Percentiles rank a stretch among this genome's conserved stretches.
These are phyloP conservation scores for Lentinus tigrinus DNA, from an alignment of 768 basidiomycete genomes.

Conservation along the genomic window DNA sequence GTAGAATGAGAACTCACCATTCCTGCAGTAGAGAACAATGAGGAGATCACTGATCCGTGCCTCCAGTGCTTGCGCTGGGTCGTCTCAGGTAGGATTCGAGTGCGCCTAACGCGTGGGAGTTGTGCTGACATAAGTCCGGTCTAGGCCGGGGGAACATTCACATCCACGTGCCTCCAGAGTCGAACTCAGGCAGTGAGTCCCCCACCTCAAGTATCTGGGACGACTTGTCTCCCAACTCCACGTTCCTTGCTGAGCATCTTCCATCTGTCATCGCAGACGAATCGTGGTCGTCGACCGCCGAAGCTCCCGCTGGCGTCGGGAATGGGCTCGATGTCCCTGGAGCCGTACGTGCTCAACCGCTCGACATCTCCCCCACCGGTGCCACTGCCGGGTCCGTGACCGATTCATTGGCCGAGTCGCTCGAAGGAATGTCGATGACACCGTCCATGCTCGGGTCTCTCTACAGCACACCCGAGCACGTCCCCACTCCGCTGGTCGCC, in stretches of 20 bases:
- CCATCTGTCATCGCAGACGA: neutral
- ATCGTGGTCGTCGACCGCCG: too few species aligned
- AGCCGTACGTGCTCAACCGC: too few species aligned
- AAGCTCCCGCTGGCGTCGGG: too few species aligned
- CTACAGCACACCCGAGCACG: neutral
- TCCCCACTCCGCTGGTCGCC: neutral
- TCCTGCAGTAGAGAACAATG: neutral
- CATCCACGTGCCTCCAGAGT: neutral
- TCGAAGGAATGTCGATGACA: too few species aligned
- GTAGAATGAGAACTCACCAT: too few species aligned
- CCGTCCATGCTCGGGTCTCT: neutral
- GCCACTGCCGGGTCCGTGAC: too few species aligned
- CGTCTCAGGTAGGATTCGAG: neutral
- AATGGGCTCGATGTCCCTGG: too few species aligned
- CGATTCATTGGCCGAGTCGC: too few species aligned
- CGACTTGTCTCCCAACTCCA: neutral
- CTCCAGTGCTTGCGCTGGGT: neutral
- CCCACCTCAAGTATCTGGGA: neutral
- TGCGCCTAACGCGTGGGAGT: too few species aligned
- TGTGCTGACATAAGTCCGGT: neutral
- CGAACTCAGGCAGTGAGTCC: neutral
- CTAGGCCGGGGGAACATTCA: neutral
- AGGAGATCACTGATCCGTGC: neutral
- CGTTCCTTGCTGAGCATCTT: neutral
- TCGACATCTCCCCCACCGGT: too few species aligned